Evolutionary conservation across 768 basidiomycete species (phyloP), one percentile per base, ranked within the genome.

Genomic region (Auricularia heimuer): DNA sequence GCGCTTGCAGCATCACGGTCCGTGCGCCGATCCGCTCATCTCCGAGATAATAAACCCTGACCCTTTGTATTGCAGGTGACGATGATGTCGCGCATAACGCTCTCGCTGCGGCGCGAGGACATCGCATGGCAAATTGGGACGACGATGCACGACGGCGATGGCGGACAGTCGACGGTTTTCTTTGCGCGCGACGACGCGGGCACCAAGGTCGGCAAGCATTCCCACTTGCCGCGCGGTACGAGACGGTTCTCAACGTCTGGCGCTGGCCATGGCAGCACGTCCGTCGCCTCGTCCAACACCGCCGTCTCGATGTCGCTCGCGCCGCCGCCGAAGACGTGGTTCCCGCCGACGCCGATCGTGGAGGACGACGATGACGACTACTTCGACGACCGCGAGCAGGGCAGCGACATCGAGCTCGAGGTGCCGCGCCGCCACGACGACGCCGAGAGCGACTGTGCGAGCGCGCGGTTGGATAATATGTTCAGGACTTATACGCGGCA

Each of bases 71-170:
- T 70, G 36, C 70, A 82, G 74, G 83, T 87, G 10, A 78, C 84
- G 0, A 87, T 87, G 83, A 85, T 87, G 80, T 86, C 85, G 3
- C 80, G 86, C 10, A 87, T 88, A 61, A 87, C 86, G 2, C 78
- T 87, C 16, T 60, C 56, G 6, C 56, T 60, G 24, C 56, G 56
- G 1, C 56, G 56, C 56, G 56, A 60, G 18, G 56, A 60, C 34
- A 35, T 35, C 29, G 56, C 56, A 7, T 60, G 56, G 56, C 24
- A 35, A 14, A 60, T 60, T 18, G 56, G 56, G 24, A 60, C 56
- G 10, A 60, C 56, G 11, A 51, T 51, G 47, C 11, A 6, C 14
- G 47, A 16, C 47, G 47, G 10, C 10, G 16, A 10, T 4, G 47
- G 21, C 47, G 47, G 11, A 4, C 47, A 51, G 16, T 51, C 47